A percentile compares a stretch with the other conserved stretches of the same genome.
phyloP scores from a whole-genome alignment of 495 filamentous ascomycete species.

The Penicillium alfredii region DNA sequence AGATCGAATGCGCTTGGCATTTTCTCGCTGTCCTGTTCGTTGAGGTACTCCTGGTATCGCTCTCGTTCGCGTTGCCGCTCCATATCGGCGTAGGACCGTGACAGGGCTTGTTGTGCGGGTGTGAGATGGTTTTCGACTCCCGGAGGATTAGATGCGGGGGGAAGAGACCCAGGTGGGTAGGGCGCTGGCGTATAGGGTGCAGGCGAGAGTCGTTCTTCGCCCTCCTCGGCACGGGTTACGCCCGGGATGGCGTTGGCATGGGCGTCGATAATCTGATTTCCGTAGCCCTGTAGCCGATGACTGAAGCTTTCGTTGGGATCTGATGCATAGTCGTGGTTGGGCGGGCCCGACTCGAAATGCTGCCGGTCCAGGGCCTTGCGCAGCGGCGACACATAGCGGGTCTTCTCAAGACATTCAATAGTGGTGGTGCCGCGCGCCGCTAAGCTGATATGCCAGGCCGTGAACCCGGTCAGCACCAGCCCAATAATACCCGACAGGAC shows the following conservation, averaged over 20 bases:
- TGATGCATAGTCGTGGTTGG: conserved; percentile 10
- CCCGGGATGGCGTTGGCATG: conserved; percentile 81
- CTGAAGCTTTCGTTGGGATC: conserved; percentile 60
- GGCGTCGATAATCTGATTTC: conserved; percentile 70
- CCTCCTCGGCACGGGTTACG: conserved; percentile 72
- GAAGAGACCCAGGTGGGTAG: conserved; percentile 10
- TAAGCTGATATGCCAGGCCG: conserved; percentile 84
- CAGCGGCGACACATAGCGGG: conserved; percentile 78
- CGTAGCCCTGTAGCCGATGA: conserved; percentile 55
- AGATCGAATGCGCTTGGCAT: conserved; percentile 91
- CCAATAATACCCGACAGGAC: conserved; percentile 88
- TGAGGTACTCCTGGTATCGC: conserved; percentile 81
- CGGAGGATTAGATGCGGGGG: no score
- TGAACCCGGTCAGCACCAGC: conserved; percentile 83
- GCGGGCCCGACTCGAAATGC: conserved; percentile 39
- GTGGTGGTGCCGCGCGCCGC: conserved; percentile 77
- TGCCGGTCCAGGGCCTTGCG: conserved; percentile 61
- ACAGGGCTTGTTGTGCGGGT: conserved; percentile 45
- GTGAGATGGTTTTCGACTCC: conserved; percentile 16
- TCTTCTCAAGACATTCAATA: conserved; percentile 92
- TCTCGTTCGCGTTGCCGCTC: conserved; percentile 65
- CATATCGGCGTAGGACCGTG: conserved; percentile 60
- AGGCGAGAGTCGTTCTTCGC: conserved; percentile 49
- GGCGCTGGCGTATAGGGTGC: conserved; percentile 21
- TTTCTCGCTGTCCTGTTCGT: conserved; percentile 78